These are phyloP conservation scores for Helotiales sp. DNA, from an alignment of 2,329 filamentous ascomycete species.

Conservation along the genomic window DNA sequence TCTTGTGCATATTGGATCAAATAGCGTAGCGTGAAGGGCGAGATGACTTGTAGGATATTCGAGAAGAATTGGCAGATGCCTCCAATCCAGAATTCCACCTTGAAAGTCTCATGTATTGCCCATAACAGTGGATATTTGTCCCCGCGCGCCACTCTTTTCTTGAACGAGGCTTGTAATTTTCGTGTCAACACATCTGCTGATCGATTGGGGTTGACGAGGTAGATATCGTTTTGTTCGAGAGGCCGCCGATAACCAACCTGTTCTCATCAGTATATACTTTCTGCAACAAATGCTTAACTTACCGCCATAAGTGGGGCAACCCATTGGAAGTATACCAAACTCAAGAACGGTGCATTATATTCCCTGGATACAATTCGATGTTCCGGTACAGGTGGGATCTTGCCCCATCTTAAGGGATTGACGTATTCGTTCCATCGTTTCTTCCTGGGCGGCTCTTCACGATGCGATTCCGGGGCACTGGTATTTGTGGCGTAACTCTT, in stretches of 20 bases:
- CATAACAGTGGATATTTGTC: slow-evolving; percentile 73
- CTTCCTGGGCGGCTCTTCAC: slow-evolving; percentile 35
- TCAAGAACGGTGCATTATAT: slow-evolving; percentile 72
- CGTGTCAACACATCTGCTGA: slow-evolving; percentile 68
- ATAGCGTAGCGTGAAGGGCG: slow-evolving; percentile 82
- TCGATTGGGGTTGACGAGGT: slow-evolving; percentile 81
- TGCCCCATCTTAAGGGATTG: slow-evolving; percentile 63
- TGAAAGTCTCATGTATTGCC: slow-evolving; percentile 85
- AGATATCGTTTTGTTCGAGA: slow-evolving; percentile 83
- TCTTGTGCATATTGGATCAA: slow-evolving; percentile 82
- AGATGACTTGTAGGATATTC: slow-evolving; percentile 75
- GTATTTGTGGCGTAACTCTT: slow-evolving; percentile 55
- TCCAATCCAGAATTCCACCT: slow-evolving; percentile 80
- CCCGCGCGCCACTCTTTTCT: slow-evolving; percentile 64
- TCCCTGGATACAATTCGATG: slow-evolving; percentile 62
- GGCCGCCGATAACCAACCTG: slow-evolving; percentile 82
- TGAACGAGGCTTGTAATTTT: slow-evolving; percentile 67
- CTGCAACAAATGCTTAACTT: slow-evolving; percentile 35
- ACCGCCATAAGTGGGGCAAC: slow-evolving; percentile 84
- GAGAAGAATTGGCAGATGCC: slow-evolving; percentile 74
- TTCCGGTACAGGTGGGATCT: slow-evolving; percentile 54
- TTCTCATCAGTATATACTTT: slow-evolving; percentile 20
- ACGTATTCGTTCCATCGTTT: slow-evolving; percentile 64
- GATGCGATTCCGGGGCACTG: slow-evolving; percentile 44
- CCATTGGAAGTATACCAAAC: slow-evolving; percentile 82